phyloP scores from a whole-genome alignment of 2,329 filamentous ascomycete genomes.

The Colletotrichum sp. region DNA sequence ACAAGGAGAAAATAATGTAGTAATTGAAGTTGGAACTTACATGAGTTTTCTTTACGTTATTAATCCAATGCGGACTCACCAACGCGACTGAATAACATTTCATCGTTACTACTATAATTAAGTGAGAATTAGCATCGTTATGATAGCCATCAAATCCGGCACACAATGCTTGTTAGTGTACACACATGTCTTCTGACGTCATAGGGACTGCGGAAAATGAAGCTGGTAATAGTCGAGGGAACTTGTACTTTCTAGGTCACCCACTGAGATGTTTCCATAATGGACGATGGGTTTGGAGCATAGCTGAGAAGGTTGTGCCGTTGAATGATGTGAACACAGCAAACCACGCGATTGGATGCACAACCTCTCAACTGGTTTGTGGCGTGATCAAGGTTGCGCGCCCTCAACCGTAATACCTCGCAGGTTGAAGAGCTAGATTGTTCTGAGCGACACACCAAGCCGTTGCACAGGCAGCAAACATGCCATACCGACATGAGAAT shows the following conservation, averaged over 20 bases:
- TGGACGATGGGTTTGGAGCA: rapidly evolving
- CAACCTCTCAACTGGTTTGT: not conserved
- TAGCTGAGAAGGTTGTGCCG: not conserved
- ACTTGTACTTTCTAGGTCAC: not conserved
- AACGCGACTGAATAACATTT: rapidly evolving
- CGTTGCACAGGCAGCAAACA: not conserved
- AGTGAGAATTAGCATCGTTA: not conserved
- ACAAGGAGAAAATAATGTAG: not conserved
- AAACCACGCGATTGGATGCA: not conserved
- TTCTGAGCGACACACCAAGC: not conserved
- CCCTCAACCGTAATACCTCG: not conserved
- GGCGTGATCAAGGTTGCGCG: not conserved
- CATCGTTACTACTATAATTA: not conserved
- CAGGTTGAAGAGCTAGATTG: not conserved
- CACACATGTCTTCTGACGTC: not conserved
- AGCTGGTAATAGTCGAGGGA: not conserved
- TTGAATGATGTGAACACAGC: not conserved
- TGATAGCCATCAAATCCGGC: not conserved
- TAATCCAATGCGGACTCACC: rapidly evolving
- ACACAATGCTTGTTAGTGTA: not conserved
- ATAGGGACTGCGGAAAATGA: not conserved
- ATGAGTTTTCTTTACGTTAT: not conserved
- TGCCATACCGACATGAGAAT: not conserved
- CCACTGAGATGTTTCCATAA: not conserved
- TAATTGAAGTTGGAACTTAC: not conserved